Conservation (phyloP, 176 grass and related monocot species). For the Thinopyrum elongatum region DNA sequence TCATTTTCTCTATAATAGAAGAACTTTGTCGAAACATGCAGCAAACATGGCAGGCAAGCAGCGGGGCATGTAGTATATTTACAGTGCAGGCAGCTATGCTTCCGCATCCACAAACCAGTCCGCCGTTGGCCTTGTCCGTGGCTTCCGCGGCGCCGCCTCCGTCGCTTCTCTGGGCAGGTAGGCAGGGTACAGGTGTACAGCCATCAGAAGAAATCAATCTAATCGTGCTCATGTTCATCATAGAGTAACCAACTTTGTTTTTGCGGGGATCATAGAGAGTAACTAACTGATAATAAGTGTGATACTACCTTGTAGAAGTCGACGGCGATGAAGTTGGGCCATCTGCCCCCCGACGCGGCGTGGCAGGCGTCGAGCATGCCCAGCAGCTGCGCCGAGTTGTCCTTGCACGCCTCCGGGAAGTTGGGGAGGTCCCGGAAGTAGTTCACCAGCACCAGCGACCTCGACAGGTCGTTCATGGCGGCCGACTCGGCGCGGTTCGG, state of each 20-base stretch:
- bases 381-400: slow-evolving; percentile 64
- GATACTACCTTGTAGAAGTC: slow-evolving; percentile 84
- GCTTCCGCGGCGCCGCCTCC: slow-evolving; percentile 63
- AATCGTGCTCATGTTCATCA: not conserved
- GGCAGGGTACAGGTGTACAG: too few relatives aligned
- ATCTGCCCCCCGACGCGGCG: slow-evolving; percentile 46
- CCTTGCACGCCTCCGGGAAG: slow-evolving; percentile 59
- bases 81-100: slow-evolving; percentile 64
- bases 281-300: not conserved
- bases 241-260: too few relatives aligned
- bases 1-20: not conserved
- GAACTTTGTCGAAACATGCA: not conserved
- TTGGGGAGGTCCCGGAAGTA: slow-evolving; percentile 66
- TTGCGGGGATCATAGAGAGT: too few relatives aligned
- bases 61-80: not conserved
- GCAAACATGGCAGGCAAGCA: not conserved
- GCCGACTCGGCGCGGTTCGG: slow-evolving; percentile 68
- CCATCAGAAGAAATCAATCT: not conserved
- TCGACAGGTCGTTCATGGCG: slow-evolving; percentile 70
- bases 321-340: slow-evolving; percentile 88
- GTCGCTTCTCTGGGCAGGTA: slow-evolving; percentile 62
- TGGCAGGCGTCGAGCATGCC: slow-evolving; percentile 60
- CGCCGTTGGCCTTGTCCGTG: slow-evolving; percentile 69
- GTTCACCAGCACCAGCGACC: slow-evolving; percentile 88
- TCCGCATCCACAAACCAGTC: slow-evolving; percentile 61